A percentile compares a stretch with the other conserved stretches of the same genome.
Evolutionary conservation across 2,329 filamentous ascomycete genomes (phyloP).

Genomic region (Didymella glomerata): DNA sequence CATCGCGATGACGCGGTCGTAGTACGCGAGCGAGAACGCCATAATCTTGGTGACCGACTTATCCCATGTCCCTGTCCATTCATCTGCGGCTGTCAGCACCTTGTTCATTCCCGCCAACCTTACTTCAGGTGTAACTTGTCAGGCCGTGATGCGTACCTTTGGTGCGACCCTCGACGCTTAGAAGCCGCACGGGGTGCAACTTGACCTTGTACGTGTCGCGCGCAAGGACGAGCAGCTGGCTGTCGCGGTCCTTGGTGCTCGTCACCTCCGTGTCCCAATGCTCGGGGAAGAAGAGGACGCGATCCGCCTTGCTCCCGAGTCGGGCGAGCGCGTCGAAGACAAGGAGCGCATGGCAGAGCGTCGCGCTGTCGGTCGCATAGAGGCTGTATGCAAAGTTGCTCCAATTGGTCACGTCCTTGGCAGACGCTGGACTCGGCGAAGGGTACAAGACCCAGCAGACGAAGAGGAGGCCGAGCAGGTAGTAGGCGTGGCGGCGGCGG

Average conservation of each 20-base stretch:
- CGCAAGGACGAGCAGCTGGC: slow-evolving; percentile 60
- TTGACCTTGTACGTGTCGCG: slow-evolving; percentile 60
- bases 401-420: slow-evolving; percentile 42
- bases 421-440: slow-evolving; percentile 20
- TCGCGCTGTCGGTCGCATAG: slow-evolving; percentile 54
- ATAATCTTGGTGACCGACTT: slow-evolving; percentile 73
- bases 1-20: slow-evolving; percentile 64
- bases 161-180: slow-evolving; percentile 46
- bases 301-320: slow-evolving; percentile 56
- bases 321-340: slow-evolving; percentile 55
- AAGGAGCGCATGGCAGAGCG: slow-evolving; percentile 56
- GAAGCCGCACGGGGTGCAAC: slow-evolving; percentile 58
- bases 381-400: slow-evolving; percentile 54
- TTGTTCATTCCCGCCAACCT: slow-evolving; percentile 6
- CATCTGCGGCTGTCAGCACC: slow-evolving; percentile 40
- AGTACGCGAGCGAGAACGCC: slow-evolving; percentile 72
- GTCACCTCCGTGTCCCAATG: slow-evolving; percentile 48
- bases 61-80: slow-evolving; percentile 63
- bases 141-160: slow-evolving; percentile 33
- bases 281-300: slow-evolving; percentile 56
- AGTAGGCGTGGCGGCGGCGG: slow-evolving; percentile 43
- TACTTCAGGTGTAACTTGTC: slow-evolving; percentile 7
- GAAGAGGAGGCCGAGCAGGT: slow-evolving; percentile 38
- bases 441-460: slow-evolving; percentile 43
- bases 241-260: slow-evolving; percentile 47